Base-by-base conservation (phyloP, 2,329 filamentous ascomycete species). In the Tricladium varicosporioides region DNA sequence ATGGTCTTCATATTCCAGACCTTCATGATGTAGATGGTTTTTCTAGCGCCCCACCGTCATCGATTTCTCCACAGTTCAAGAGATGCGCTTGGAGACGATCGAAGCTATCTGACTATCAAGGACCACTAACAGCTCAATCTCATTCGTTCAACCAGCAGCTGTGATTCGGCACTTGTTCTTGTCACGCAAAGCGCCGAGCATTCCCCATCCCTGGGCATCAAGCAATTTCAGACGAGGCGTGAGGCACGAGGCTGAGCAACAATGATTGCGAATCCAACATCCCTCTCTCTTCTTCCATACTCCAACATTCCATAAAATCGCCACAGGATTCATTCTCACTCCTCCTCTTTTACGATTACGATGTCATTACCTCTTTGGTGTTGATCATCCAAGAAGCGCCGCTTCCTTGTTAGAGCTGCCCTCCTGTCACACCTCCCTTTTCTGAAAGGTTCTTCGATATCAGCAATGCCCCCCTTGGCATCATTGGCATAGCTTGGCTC, bases 381-480 rank as follows among this genome's bases (percentile, higher is more conserved):
- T 7, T 7, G 22, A 27, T 27, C 22, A 27, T 27, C 22, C 22
- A 27, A 27, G 22, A 27, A 27, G 22, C 22, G 22, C 22, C 22
- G n/a, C n/a, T 40, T 13, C n/a, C 36, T 40, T n/a, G 32, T 36
- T 22, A 40, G 36, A 11, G 36, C 36, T 13, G 19, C 11, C n/a
- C 5, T 18, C 46, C 18, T 33, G 5, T 31, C 15, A 15, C 40
- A 49, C 19, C 45, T 54, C 52, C 31, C 19, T 48, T 46, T 15
- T 36, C 18, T 32, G 47, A 43, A 2, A 31, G 7, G 22, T 27
- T 27, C 22, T 27, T 18, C 33, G 32, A 13, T 54, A 16, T 19
- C 32, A 54, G 53, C 53, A 54, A 54, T 54, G 53, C 53, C 53
- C 45, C 53, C 45, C 53, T 54, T 54, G 53, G 53, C 53, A 48